Percentiles rank a stretch among this genome's conserved stretches.
Conservation (phyloP, 306 rosid genomes). For the Carpinus fangiana region DNA sequence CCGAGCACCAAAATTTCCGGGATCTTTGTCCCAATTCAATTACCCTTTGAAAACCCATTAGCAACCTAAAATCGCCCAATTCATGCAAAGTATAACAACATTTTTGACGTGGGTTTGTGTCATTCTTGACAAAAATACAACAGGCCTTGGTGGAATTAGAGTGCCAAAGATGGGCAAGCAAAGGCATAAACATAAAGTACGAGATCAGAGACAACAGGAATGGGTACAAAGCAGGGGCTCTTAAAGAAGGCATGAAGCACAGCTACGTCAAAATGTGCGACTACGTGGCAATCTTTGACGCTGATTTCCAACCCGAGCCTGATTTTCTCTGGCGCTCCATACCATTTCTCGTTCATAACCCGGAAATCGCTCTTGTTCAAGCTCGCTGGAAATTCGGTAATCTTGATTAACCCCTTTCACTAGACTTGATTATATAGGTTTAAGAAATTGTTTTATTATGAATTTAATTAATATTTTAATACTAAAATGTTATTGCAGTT, state of each 20-base stretch:
- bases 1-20: too few species aligned
- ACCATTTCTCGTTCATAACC: constrained; percentile 69
- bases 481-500: constrained; percentile 43
- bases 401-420: background rate
- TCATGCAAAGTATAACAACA: too few species aligned
- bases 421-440: background rate
- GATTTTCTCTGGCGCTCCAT: constrained; percentile 70
- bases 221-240: constrained; percentile 95
- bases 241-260: constrained; percentile 89
- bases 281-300: constrained; percentile 84
- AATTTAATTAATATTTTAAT: too few species aligned
- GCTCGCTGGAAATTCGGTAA: constrained; percentile 94
- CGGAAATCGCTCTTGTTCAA: constrained; percentile 75
- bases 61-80: background rate
- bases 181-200: constrained; percentile 83
- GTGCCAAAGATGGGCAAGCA: constrained; percentile 78
- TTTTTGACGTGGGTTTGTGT: constrained; percentile 23
- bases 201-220: constrained; percentile 81
- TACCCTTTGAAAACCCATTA: background rate
- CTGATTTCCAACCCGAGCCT: constrained; percentile 94
- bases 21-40: too few species aligned
- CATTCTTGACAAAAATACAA: constrained; percentile 4
- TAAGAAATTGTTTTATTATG: too few species aligned
- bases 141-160: constrained; percentile 76
- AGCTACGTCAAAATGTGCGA: constrained; percentile 78